Evolutionary conservation across 352 stramenopile genomes (phyloP), one percentile per base, ranked within the genome.

Genomic region (Phytopythium boreale): DNA sequence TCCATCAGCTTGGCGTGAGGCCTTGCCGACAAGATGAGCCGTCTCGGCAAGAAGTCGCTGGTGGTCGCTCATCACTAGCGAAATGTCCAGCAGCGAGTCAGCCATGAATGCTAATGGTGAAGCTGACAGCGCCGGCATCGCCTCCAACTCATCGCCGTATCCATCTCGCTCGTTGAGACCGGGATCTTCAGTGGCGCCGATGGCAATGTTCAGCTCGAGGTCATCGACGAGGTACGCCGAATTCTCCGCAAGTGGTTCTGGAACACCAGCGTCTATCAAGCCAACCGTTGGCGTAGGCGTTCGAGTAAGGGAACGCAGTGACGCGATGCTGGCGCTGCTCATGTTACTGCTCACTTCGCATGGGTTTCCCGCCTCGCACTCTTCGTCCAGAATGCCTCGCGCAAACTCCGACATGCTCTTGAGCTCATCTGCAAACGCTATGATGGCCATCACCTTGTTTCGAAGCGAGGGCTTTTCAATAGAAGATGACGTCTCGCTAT

Each of bases 51-150:
- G 50, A n/a, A 91, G 70, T 0, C 73, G 78, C 26, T 91, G 80
- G 57, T 89, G 79, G 29, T 91, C 82, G n/a, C 62, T 89, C 80
- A 91, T 88, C 19, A 91, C 80, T 26, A 91, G 80, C 20, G 82
- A 89, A 50, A 91, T 91, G 47, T 89, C 82, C 52, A 88, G 62
- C 12, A 91, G 64, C 20, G 82, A 86, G 31, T 88, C 75, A 19
- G 80, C 74, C 20, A 91, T 63, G 27, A 77, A 77, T 5, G 72
- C 56, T 1, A 65, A 68, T 12, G 67, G 66, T 4, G 68, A 61
- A 0, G 63, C 50, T 24, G 66, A 49, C 24, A 52, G 47, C 9
- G 50, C 47, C 4, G 59, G 46, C 1, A 50, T 43, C 0, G 43
- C 20, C 4, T 47, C 58, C 31, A 36, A 5, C 10, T 41, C 46